Evolutionary conservation across 148 eudicot species (phyloP).

Genomic region (Camellia japonica): DNA sequence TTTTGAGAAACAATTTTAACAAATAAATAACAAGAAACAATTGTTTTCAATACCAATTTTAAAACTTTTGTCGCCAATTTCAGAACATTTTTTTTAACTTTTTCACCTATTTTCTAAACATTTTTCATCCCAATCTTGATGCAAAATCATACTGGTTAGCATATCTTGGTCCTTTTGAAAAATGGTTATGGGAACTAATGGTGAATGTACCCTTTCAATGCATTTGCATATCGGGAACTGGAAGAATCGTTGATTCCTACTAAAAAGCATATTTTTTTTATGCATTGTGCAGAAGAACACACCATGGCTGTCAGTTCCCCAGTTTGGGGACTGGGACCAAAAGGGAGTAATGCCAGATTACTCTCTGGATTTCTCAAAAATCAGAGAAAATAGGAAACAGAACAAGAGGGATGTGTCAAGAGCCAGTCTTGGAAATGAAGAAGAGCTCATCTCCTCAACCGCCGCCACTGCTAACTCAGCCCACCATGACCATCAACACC

Average conservation of each 20-base stretch:
- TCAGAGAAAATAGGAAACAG: slow-evolving; percentile 89
- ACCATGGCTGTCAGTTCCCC: slow-evolving; percentile 94
- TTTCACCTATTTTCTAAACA: background rate
- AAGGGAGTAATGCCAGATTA: slow-evolving; percentile 80
- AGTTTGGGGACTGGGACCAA: slow-evolving; percentile 97
- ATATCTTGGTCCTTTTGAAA: background rate
- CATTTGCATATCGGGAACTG: slow-evolving; percentile 8
- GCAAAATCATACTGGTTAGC: too few species aligned
- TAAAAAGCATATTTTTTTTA: background rate
- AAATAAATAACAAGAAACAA: background rate
- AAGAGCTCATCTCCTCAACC: slow-evolving; percentile 70
- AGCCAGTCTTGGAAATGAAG: slow-evolving; percentile 90
- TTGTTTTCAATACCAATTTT: background rate
- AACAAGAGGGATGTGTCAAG: slow-evolving; percentile 92
- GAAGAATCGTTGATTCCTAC: slow-evolving; percentile 5
- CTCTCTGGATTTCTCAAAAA: slow-evolving; percentile 91
- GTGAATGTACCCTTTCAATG: background rate
- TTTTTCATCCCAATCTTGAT: background rate
- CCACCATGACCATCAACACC: slow-evolving; percentile 40
- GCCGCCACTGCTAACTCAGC: slow-evolving; percentile 34
- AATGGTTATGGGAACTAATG: background rate
- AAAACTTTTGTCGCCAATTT: too few species aligned
- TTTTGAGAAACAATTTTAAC: background rate
- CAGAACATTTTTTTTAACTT: too few species aligned
- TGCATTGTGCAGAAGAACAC: slow-evolving; percentile 45